These are phyloP conservation scores for Gracilariopsis chorda DNA, from an alignment of 23 red algal species.

Conservation along the genomic window DNA sequence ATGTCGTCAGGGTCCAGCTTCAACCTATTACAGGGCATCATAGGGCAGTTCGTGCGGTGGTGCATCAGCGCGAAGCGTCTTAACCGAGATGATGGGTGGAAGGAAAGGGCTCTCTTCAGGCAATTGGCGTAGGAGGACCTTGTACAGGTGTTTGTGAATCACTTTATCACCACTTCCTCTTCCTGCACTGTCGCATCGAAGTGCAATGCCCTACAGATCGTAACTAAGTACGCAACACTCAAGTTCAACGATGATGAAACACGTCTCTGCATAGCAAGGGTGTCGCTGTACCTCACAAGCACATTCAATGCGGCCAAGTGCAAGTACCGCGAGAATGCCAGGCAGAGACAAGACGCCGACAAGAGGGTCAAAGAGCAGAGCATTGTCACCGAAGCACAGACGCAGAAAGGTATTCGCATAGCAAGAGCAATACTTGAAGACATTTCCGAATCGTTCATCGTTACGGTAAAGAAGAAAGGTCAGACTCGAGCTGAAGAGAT, in stretches of 20 bases:
- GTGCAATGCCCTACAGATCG: no score
- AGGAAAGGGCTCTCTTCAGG: no score
- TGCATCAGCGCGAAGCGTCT: no score
- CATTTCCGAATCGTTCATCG: neutral
- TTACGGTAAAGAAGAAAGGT: neutral
- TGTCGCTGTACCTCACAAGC: neutral
- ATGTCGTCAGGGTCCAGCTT: no score
- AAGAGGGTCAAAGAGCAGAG: neutral
- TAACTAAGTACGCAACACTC: no score
- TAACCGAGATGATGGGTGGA: no score
- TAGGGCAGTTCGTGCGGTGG: no score
- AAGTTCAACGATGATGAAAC: neutral
- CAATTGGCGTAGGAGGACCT: no score
- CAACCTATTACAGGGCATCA: no score
- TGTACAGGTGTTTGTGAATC: no score
- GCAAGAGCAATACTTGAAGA: neutral
- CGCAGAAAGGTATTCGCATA: neutral
- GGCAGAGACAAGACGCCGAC: neutral
- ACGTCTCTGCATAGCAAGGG: neutral
- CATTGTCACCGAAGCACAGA: neutral
- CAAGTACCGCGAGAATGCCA: neutral
- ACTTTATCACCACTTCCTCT: no score
- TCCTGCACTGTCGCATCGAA: no score
- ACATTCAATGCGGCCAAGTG: conserved; percentile 7
- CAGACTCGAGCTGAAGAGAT: neutral